phyloP scores from a whole-genome alignment of 2,329 filamentous ascomycete species.

The Alternaria sp. region DNA sequence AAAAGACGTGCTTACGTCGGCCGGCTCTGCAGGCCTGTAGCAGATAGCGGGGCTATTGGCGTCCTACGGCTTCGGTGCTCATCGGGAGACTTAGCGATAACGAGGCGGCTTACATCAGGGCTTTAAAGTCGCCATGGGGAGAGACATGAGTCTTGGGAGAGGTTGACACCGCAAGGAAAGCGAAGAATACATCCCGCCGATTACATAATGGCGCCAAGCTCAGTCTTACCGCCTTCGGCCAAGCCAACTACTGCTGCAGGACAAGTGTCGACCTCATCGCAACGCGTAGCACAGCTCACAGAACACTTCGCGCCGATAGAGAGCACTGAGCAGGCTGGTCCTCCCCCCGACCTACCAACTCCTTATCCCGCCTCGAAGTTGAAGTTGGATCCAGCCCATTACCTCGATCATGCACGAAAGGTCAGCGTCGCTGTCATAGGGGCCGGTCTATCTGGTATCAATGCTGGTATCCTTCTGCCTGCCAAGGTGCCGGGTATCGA shows the following conservation, averaged over 20 bases:
- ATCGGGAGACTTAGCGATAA: background rate
- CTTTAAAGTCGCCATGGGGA: constrained; percentile 4
- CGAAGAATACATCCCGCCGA: constrained; percentile 8
- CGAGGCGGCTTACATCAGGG: background rate
- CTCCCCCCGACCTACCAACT: constrained; percentile 25
- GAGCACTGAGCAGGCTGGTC: constrained; percentile 28
- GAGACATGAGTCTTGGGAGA: background rate
- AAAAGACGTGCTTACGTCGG: constrained; percentile 42
- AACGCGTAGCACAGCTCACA: constrained; percentile 40
- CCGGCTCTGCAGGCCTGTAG: constrained; percentile 14
- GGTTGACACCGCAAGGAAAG: background rate
- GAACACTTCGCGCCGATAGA: constrained; percentile 35
- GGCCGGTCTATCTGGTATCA: constrained; percentile 69
- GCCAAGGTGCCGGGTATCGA: constrained; percentile 73
- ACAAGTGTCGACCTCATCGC: constrained; percentile 28
- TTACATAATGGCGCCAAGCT: constrained; percentile 30
- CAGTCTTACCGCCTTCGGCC: constrained; percentile 24
- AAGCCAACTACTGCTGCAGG: constrained; percentile 20
- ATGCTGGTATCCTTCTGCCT: constrained; percentile 71
- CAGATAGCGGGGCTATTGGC: constrained; percentile 8
- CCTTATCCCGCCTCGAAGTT: constrained; percentile 41
- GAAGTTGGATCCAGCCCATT: constrained; percentile 37
- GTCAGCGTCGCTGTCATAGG: constrained; percentile 68
- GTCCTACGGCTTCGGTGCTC: constrained; percentile 1
- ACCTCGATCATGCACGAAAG: constrained; percentile 44